Base-by-base conservation (phyloP, 768 basidiomycete species). In the Phylloporus arenicola region DNA sequence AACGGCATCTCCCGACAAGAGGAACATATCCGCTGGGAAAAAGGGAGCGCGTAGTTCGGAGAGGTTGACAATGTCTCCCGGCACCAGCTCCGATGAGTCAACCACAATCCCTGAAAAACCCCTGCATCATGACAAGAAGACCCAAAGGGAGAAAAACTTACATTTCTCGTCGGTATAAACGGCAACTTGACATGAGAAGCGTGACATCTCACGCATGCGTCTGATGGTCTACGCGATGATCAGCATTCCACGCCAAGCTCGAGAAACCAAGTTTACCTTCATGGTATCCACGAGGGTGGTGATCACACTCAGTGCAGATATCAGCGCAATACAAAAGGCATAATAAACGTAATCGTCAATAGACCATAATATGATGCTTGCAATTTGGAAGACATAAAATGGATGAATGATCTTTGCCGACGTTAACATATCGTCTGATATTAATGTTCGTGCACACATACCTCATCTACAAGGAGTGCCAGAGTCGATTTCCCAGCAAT, bases 361-460 rank as follows among this genome's bases (percentile, higher is more conserved):
- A 2, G 88, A 87, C 96, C 96, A 99, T 6, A 99, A 72, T 34
- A 89, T 72, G 57, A 98, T 88, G 57, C 92, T 96, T 44, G 92
- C 92, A 57, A 97, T 84, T 76, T 99, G 96, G 64, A 99, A 99
- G 48, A 99, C 86, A 64, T 97, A 98, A 70, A 98, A 98, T 1
- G 96, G 96, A 64, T 98, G 95, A 34, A 98, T 86, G 40, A 96
- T 82, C 92, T 85, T 54, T 30, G 27, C 37, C 22, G 6, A 50
- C 13, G 37, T 56, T 45, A 57, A 47, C 10, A 50, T 16, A 41
- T 31, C 8, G 34, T 41, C 25, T 27, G 19, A 14, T 30, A 17
- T 45, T 12, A n/a, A n/a, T n/a, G 33, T 10, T n/a, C 33, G 13
- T 47, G 14, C n/a, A 20, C 33, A 63, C 71, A 47, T 66, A 92